These are phyloP conservation scores for Myriangium duriaei DNA, from an alignment of 2,329 filamentous ascomycete species.

Conservation along the genomic window DNA sequence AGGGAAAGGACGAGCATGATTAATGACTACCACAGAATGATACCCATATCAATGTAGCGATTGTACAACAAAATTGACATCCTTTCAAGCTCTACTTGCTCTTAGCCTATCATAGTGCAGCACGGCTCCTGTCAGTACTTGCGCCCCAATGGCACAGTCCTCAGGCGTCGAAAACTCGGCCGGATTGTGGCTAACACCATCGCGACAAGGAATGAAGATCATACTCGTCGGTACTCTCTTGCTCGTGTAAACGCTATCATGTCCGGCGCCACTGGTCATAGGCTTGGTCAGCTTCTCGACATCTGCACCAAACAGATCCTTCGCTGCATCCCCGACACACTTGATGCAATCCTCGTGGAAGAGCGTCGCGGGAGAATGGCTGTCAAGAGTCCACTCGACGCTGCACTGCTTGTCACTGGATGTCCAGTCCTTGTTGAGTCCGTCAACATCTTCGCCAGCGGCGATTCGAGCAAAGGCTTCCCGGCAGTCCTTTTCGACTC, in stretches of 20 bases:
- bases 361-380: constrained; percentile 46
- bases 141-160: constrained; percentile 34
- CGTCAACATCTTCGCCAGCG: constrained; percentile 40
- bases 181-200: constrained; percentile 37
- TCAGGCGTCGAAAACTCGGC: constrained; percentile 33
- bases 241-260: constrained; percentile 40
- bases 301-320: constrained; percentile 42
- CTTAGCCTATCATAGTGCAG: constrained; percentile 36
- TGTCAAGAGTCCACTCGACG: constrained; percentile 50
- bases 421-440: constrained; percentile 31
- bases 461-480: constrained; percentile 49
- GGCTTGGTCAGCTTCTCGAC: constrained; percentile 33
- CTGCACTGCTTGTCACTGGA: constrained; percentile 30
- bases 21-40: constrained; percentile 5
- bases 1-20: constrained; percentile 19
- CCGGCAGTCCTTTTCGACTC: constrained; percentile 45
- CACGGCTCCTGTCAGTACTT: constrained; percentile 39
- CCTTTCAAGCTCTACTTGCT: constrained; percentile 17
- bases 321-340: constrained; percentile 49
- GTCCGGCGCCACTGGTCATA: constrained; percentile 53
- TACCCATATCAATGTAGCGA: constrained; percentile 3
- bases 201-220: constrained; percentile 36
- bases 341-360: constrained; percentile 58
- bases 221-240: constrained; percentile 35
- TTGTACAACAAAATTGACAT: constrained; percentile 3